These are phyloP conservation scores for Candida awuae DNA, from an alignment of 805 yeast genomes.

Conservation along the genomic window DNA sequence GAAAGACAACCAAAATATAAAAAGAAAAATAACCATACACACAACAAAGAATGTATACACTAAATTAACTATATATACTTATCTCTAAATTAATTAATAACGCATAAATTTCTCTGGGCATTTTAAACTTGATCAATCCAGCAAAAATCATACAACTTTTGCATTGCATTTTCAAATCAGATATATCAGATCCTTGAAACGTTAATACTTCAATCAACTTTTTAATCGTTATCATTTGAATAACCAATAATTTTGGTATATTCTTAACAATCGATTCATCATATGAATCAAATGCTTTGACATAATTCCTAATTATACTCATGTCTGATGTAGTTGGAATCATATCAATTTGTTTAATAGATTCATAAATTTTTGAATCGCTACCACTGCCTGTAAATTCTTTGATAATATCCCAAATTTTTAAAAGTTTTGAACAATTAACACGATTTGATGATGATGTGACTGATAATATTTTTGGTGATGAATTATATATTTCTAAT, in stretches of 20 bases:
- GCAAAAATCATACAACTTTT: slow-evolving; percentile 90
- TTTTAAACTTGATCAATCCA: slow-evolving; percentile 86
- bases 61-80: slow-evolving; percentile 15
- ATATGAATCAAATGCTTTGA: slow-evolving; percentile 52
- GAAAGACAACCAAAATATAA: slow-evolving; percentile 72
- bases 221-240: slow-evolving; percentile 73
- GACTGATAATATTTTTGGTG: slow-evolving; percentile 50
- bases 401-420: slow-evolving; percentile 61
- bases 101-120: slow-evolving; percentile 81
- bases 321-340: slow-evolving; percentile 52
- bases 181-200: too few species aligned
- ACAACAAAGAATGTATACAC: slow-evolving; percentile 2
- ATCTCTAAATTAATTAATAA: slow-evolving; percentile 56
- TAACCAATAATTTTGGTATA: slow-evolving; percentile 70
- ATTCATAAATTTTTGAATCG: slow-evolving; percentile 30
- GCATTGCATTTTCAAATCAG: too few species aligned
- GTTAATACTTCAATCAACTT: too few species aligned
- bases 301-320: slow-evolving; percentile 53
- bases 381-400: slow-evolving; percentile 13
- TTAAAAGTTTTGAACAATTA: slow-evolving; percentile 56
- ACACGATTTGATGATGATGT: slow-evolving; percentile 50
- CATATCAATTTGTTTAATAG: slow-evolving; percentile 50
- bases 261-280: slow-evolving; percentile 71
- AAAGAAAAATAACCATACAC: slow-evolving; percentile 16
- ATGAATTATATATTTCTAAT: slow-evolving; percentile 42